These are phyloP conservation scores for Mimosa bimucronata DNA, from an alignment of 306 rosid species.

Conservation along the genomic window DNA sequence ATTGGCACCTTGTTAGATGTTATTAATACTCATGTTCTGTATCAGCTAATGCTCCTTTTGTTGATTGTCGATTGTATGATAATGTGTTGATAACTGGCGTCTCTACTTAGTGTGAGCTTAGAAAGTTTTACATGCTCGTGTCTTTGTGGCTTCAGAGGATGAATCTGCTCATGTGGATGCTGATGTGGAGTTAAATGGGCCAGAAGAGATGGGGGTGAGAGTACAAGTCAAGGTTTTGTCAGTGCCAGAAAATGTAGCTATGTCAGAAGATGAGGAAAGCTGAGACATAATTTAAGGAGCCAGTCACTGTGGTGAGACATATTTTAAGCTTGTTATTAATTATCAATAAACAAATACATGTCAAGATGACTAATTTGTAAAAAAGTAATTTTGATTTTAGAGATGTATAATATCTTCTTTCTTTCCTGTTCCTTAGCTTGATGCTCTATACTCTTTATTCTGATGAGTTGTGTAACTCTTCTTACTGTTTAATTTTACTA, in stretches of 20 bases:
- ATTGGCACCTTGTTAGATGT: background rate
- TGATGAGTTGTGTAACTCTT: background rate
- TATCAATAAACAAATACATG: background rate
- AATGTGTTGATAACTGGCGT: background rate
- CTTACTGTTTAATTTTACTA: background rate
- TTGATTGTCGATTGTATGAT: background rate
- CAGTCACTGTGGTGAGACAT: constrained; percentile 55
- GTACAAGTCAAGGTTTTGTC: constrained; percentile 57
- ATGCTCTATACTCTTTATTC: background rate
- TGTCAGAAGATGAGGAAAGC: constrained; percentile 63
- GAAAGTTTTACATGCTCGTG: background rate
- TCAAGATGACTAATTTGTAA: constrained; percentile 8
- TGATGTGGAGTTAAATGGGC: constrained; percentile 42
- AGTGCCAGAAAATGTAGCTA: constrained; percentile 38
- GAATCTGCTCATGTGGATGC: constrained; percentile 30
- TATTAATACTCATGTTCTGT: background rate
- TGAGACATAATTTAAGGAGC: constrained; percentile 40
- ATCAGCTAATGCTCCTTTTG: background rate
- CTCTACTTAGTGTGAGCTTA: background rate
- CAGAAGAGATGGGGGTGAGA: constrained; percentile 52
- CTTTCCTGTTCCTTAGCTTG: constrained; percentile 7
- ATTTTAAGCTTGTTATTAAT: constrained; percentile 31
- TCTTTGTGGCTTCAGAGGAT: constrained; percentile 20
- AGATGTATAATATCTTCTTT: constrained; percentile 15
- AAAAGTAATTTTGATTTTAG: background rate